Percentiles rank a stretch among this genome's conserved stretches.
Evolutionary conservation across 805 yeast genomes (phyloP).

Genomic region (Candida ficus): DNA sequence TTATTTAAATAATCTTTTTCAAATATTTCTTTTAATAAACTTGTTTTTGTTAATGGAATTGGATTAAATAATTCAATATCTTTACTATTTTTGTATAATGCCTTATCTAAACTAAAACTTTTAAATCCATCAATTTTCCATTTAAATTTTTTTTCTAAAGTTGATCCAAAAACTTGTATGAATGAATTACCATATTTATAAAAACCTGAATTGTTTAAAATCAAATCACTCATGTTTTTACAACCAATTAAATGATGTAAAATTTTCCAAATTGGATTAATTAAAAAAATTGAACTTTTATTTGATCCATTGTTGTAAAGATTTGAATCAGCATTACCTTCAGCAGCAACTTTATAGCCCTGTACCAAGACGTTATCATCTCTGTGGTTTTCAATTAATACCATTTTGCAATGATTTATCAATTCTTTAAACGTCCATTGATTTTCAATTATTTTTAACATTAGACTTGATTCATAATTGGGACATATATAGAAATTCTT

Average conservation of each 20-base stretch:
- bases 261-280: slow-evolving; percentile 39
- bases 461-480: not conserved
- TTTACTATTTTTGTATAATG: slow-evolving; percentile 14
- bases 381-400: slow-evolving; percentile 25
- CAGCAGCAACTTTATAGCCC: slow-evolving; percentile 38
- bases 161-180: slow-evolving; percentile 18
- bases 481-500: not conserved
- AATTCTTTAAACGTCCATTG: slow-evolving; percentile 27
- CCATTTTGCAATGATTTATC: slow-evolving; percentile 36
- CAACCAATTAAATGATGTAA: slow-evolving; percentile 13
- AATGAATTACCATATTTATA: not conserved
- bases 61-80: slow-evolving; percentile 9
- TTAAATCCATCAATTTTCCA: not conserved
- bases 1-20: slow-evolving; percentile 14
- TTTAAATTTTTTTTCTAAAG: slow-evolving; percentile 1
- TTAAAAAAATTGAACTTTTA: slow-evolving; percentile 36
- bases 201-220: slow-evolving; percentile 13
- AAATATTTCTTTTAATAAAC: slow-evolving; percentile 9
- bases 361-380: slow-evolving; percentile 32
- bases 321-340: slow-evolving; percentile 22
- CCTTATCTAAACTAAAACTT: slow-evolving; percentile 9
- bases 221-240: slow-evolving; percentile 8
- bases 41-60: slow-evolving; percentile 3
- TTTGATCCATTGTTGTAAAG: slow-evolving; percentile 32
- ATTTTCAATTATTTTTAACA: not conserved